phyloP scores from a whole-genome alignment of 768 basidiomycete genomes.

The Tulasnella sp. region DNA sequence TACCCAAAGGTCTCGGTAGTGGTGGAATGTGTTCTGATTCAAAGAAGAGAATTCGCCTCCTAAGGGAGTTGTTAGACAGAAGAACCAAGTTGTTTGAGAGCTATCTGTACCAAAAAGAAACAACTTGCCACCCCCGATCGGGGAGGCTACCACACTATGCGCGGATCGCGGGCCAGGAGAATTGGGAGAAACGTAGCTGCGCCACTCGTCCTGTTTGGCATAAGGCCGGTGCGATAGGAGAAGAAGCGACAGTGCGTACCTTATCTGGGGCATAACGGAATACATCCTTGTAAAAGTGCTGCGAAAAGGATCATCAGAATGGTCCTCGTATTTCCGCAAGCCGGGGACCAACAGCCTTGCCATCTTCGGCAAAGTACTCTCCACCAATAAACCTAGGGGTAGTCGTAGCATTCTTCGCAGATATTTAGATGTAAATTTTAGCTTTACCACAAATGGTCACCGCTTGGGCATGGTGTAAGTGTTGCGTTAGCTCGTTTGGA shows the following conservation, averaged over 20 bases:
- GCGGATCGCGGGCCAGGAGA: conserved; percentile 83
- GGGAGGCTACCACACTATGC: conserved; percentile 63
- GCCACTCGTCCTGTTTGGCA: conserved; percentile 64
- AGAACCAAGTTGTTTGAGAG: neutral
- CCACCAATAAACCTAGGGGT: conserved; percentile 48
- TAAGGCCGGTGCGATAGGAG: neutral
- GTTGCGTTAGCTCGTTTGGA: conserved; percentile 75
- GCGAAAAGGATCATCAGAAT: neutral
- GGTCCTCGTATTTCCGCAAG: neutral
- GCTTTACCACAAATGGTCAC: conserved; percentile 55
- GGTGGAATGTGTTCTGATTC: conserved; percentile 62
- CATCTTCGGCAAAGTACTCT: conserved; percentile 80
- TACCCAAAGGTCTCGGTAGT: conserved; percentile 68
- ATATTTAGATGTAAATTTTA: conserved; percentile 17
- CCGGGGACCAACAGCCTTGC: conserved; percentile 45
- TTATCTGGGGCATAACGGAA: conserved; percentile 80
- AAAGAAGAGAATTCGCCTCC: conserved; percentile 81
- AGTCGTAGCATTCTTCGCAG: neutral
- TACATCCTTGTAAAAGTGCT: conserved; percentile 83
- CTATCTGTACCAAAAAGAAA: conserved; percentile 58
- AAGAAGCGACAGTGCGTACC: conserved; percentile 27
- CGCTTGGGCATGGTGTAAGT: conserved; percentile 63
- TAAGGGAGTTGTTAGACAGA: conserved; percentile 21
- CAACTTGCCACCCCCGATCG: conserved; percentile 72
- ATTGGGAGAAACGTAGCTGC: conserved; percentile 67